Percentiles rank a stretch among this genome's conserved stretches.
Conservation (phyloP, 1,139 yeast species). For the Meyerozyma elateridarum region DNA sequence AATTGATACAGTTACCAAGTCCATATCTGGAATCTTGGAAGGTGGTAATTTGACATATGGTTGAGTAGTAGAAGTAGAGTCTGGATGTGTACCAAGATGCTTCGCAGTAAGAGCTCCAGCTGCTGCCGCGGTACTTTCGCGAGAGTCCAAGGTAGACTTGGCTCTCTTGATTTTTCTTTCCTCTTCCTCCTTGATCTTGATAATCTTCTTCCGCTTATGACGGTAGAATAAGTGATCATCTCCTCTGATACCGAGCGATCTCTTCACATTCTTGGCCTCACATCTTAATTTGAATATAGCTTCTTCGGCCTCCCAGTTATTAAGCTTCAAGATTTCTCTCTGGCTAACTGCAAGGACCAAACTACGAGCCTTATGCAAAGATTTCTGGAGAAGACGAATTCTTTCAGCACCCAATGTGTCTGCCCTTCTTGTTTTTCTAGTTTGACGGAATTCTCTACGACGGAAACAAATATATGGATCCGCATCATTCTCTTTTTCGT, state of each 20-base stretch:
- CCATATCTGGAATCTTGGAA: conserved; percentile 90
- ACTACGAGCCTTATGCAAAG: conserved; percentile 72
- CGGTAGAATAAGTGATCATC: conserved; percentile 82
- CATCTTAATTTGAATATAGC: conserved; percentile 68
- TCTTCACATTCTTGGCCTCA: conserved; percentile 66
- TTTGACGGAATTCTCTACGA: conserved; percentile 91
- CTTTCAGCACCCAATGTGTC: conserved; percentile 89
- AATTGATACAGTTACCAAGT: conserved; percentile 74
- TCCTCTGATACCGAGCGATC: conserved; percentile 70
- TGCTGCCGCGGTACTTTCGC: conserved; percentile 18
- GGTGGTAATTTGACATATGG: conserved; percentile 86
- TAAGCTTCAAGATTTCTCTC: conserved; percentile 63
- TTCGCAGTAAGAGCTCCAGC: conserved; percentile 11
- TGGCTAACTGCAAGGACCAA: conserved; percentile 67
- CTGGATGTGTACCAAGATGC: conserved; percentile 3
- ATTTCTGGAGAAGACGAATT: conserved; percentile 66
- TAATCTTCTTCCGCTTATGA: conserved; percentile 67
- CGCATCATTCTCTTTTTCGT: conserved; percentile 80
- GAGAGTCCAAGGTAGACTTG: conserved; percentile 17
- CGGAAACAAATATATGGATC: conserved; percentile 97
- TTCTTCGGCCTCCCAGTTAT: conserved; percentile 54
- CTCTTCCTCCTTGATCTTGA: conserved; percentile 34
- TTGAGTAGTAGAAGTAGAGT: conserved; percentile 44
- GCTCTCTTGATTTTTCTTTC: conserved; percentile 27
- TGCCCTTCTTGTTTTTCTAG: conserved; percentile 92